Conservation (phyloP, 306 rosid species). For the Corylus americana region DNA sequence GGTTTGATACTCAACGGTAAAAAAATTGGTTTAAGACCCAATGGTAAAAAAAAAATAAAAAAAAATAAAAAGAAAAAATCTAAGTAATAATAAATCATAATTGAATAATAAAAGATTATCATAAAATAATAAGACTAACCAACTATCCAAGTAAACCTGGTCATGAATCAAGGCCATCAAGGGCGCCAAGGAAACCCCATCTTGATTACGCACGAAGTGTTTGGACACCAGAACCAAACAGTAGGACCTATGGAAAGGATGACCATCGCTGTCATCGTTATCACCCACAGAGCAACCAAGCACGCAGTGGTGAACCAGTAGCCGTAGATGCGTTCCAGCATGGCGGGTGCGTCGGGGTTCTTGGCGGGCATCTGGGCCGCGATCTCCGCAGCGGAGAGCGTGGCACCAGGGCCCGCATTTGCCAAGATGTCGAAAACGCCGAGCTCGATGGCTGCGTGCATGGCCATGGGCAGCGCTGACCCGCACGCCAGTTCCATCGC, state of each 20-base stretch:
- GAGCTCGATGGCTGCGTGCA: slow-evolving; percentile 36
- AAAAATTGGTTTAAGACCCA: too few relatives aligned
- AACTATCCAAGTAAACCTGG: slow-evolving; percentile 34
- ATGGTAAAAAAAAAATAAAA: too few relatives aligned
- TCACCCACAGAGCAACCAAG: slow-evolving; percentile 28
- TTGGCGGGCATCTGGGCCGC: slow-evolving; percentile 26
- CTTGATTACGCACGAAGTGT: neutral
- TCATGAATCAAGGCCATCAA: slow-evolving; percentile 25
- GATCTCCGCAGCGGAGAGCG: slow-evolving; percentile 39
- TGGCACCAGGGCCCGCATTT: slow-evolving; percentile 31
- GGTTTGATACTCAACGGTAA: too few relatives aligned
- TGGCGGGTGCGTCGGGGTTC: slow-evolving; percentile 22
- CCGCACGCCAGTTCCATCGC: too few relatives aligned
- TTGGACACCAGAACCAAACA: slow-evolving; percentile 34
- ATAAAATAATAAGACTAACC: slow-evolving; percentile 27
- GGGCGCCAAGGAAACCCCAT: slow-evolving; percentile 51
- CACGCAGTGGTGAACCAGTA: slow-evolving; percentile 47
- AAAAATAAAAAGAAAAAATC: too few relatives aligned
- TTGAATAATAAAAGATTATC: too few relatives aligned
- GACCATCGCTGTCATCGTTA: neutral
- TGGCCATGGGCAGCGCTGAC: too few relatives aligned
- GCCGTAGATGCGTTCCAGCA: slow-evolving; percentile 48
- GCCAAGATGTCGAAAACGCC: slow-evolving; percentile 55
- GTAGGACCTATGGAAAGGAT: slow-evolving; percentile 30
- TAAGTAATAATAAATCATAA: too few relatives aligned